Percentiles rank a stretch among this genome's conserved stretches.
phyloP scores from a whole-genome alignment of 2,329 filamentous ascomycete species.

The Dothistroma septosporum region DNA sequence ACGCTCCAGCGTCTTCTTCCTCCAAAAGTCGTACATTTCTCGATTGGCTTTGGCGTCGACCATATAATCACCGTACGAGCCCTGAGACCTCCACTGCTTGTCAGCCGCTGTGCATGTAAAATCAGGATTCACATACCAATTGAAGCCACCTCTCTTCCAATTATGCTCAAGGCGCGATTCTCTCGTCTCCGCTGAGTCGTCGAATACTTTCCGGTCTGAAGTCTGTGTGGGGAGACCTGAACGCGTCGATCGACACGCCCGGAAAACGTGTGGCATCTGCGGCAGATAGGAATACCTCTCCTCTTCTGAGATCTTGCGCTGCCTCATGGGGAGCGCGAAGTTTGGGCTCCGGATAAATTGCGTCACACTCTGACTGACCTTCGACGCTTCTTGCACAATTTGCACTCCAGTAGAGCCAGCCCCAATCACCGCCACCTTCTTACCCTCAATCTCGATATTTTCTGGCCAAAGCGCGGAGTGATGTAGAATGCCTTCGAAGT shows the following conservation, averaged over 20 bases:
- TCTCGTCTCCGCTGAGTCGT: conserved; percentile 33
- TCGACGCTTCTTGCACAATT: conserved; percentile 25
- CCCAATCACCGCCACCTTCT: conserved; percentile 40
- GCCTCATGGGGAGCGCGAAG: conserved; percentile 58
- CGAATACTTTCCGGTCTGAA: conserved; percentile 51
- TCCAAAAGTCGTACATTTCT: conserved; percentile 41
- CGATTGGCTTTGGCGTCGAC: conserved; percentile 11
- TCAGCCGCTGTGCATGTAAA: background rate
- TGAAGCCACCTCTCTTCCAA: conserved; percentile 37
- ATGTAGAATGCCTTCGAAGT: conserved; percentile 37
- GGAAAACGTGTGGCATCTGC: background rate
- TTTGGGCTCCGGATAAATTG: conserved; percentile 66
- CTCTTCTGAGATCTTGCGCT: conserved; percentile 44
- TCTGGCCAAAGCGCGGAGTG: conserved; percentile 42
- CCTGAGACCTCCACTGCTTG: background rate
- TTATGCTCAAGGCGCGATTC: conserved; percentile 36
- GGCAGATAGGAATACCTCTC: conserved; percentile 30
- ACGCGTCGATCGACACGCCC: background rate
- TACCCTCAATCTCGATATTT: conserved; percentile 33
- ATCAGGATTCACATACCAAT: background rate
- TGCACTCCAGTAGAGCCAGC: conserved; percentile 38
- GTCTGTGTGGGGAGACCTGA: conserved; percentile 51
- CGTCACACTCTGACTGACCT: conserved; percentile 38
- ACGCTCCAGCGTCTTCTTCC: conserved; percentile 40
- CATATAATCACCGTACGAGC: conserved; percentile 9